Conservation (phyloP, 1,284 basidiomycete genomes). For the Caloboletus inedulis region DNA sequence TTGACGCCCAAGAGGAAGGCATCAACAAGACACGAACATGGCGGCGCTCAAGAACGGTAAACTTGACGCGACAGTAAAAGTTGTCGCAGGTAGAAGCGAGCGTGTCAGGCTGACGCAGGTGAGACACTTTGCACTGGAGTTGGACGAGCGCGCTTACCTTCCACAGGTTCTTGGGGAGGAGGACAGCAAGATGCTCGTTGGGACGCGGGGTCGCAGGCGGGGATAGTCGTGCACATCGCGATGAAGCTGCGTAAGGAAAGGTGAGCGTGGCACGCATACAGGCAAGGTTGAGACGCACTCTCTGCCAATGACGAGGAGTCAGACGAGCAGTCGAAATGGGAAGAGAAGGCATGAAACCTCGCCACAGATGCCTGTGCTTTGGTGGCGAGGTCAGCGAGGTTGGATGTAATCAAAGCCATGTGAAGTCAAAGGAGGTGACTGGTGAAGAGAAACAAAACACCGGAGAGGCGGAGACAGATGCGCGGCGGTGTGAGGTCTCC, state of each 20-base stretch:
- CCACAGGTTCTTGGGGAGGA: constrained; percentile 66
- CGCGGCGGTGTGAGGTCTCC: too few species aligned
- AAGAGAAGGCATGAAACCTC: constrained; percentile 1
- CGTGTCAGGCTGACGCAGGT: constrained; percentile 52
- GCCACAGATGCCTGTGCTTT: constrained; percentile 26
- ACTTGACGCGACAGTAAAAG: constrained; percentile 60
- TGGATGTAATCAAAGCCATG: constrained; percentile 30
- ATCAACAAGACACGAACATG: constrained; percentile 48
- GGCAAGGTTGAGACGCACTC: constrained; percentile 9
- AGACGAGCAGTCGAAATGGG: constrained; percentile 11
- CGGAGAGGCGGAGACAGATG: background rate
- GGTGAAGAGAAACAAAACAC: constrained; percentile 7
- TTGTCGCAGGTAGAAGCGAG: constrained; percentile 63
- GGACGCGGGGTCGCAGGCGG: constrained; percentile 29
- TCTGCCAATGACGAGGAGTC: constrained; percentile 20
- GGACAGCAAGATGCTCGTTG: constrained; percentile 75
- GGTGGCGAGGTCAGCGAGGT: constrained; percentile 27
- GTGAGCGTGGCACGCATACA: background rate
- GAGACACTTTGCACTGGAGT: constrained; percentile 1
- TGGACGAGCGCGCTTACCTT: constrained; percentile 47
- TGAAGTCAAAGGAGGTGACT: constrained; percentile 10
- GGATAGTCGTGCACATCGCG: constrained; percentile 19
- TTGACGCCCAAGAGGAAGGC: constrained; percentile 9
- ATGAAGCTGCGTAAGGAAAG: constrained; percentile 16
- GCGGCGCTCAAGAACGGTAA: constrained; percentile 66